A percentile compares a stretch with the other conserved stretches of the same genome.
phyloP scores from a whole-genome alignment of 2,329 filamentous ascomycete genomes.

The Diaporthe sp. region DNA sequence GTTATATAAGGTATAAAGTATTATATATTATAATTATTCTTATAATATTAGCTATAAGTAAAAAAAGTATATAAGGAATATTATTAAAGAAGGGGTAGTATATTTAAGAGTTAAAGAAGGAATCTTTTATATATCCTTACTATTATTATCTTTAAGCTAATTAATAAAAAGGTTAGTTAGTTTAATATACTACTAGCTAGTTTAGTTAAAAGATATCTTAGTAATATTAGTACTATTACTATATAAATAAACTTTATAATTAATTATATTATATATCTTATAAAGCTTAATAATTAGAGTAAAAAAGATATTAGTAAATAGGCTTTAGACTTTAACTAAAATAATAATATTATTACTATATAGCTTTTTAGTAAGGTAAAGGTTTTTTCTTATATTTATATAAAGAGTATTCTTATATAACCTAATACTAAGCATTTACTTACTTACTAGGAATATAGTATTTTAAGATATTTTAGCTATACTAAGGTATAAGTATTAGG shows the following conservation, averaged over 20 bases:
- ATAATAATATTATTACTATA: background rate
- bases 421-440: background rate
- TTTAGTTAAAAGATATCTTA: background rate
- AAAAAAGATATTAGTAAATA: background rate
- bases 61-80: background rate
- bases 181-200: background rate
- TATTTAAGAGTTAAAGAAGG: background rate
- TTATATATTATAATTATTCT: background rate
- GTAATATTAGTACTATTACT: background rate
- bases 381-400: background rate
- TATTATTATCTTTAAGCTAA: background rate
- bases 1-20: background rate
- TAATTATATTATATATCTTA: background rate
- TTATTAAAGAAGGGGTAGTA: accelerated
- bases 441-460: background rate
- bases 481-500: background rate
- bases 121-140: background rate
- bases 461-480: background rate
- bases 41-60: background rate
- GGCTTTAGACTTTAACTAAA: background rate
- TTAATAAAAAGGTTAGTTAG: background rate
- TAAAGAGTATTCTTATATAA: background rate
- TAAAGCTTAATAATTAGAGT: background rate
- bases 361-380: background rate
- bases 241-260: background rate